phyloP scores from a whole-genome alignment of 495 filamentous ascomycete genomes.

The Penicillium robsamsonii region DNA sequence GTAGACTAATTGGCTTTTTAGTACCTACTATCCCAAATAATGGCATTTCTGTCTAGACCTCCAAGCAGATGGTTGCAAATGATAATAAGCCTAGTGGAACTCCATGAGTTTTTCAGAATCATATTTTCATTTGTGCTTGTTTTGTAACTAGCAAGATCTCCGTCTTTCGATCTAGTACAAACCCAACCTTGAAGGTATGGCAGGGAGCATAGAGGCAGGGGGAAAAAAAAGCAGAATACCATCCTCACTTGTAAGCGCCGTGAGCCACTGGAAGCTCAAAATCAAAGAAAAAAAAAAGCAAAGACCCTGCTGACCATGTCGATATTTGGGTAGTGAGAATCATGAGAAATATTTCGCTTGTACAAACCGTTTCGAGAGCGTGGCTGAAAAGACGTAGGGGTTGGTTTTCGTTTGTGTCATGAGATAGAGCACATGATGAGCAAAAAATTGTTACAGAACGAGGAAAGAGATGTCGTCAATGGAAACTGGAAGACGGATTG shows the following conservation, averaged over 20 bases:
- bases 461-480: constrained; percentile 12
- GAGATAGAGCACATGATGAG: constrained; percentile 3
- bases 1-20: neutral
- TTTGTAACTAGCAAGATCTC: constrained; percentile 9
- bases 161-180: constrained; percentile 25
- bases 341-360: constrained; percentile 24
- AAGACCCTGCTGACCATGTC: constrained; percentile 10
- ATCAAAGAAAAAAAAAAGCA: constrained; percentile 4
- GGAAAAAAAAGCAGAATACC: constrained; percentile 8
- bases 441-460: constrained; percentile 20
- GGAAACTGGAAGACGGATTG: neutral
- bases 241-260: constrained; percentile 19
- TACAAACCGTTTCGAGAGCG: constrained; percentile 17
- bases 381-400: constrained; percentile 8
- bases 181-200: constrained; percentile 8
- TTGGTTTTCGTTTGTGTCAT: constrained; percentile 19
- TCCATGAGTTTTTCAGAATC: constrained; percentile 2
- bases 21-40: neutral
- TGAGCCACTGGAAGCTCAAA: constrained; percentile 17
- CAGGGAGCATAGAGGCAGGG: constrained; percentile 1
- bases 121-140: constrained; percentile 14
- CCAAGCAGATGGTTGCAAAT: neutral
- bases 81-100: neutral
- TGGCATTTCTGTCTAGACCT: neutral
- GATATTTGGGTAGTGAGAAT: constrained; percentile 15